Conservation (phyloP, 1,284 basidiomycete genomes). For the Marasmius sp. region DNA sequence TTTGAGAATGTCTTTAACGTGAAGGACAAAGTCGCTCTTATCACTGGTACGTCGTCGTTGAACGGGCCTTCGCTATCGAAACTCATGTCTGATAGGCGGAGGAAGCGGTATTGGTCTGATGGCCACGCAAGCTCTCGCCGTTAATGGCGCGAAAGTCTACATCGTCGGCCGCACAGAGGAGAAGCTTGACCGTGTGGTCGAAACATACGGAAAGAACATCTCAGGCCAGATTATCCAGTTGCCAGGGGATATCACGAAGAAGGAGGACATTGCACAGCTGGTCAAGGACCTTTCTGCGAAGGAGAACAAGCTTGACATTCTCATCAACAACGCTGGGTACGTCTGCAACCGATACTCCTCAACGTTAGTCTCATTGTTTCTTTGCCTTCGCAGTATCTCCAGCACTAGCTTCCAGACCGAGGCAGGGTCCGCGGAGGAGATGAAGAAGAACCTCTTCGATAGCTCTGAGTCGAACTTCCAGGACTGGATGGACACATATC, state of each 20-base stretch:
- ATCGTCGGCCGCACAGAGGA: constrained; percentile 31
- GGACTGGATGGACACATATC: constrained; percentile 12
- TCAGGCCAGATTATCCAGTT: constrained; percentile 14
- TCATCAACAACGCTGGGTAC: constrained; percentile 18
- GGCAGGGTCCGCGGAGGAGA: background rate
- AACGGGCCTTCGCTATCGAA: too few relatives aligned
- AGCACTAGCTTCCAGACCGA: background rate
- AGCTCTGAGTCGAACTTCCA: background rate
- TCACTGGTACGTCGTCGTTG: background rate
- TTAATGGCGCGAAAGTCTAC: constrained; percentile 46
- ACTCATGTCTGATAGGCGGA: background rate
- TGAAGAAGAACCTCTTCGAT: constrained; percentile 3
- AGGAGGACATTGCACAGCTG: constrained; percentile 9
- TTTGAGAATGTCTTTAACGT: background rate
- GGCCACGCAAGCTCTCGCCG: constrained; percentile 39
- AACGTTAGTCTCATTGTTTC: too few relatives aligned
- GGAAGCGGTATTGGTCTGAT: constrained; percentile 35
- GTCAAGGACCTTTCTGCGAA: constrained; percentile 9
- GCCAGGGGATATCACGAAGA: constrained; percentile 10
- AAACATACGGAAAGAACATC: constrained; percentile 5
- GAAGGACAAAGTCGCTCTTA: background rate
- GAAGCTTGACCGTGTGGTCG: constrained; percentile 23
- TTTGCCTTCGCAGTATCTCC: too few relatives aligned
- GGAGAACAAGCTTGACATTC: constrained; percentile 11
- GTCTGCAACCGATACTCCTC: too few relatives aligned